phyloP scores from a whole-genome alignment of 2,329 filamentous ascomycete genomes.

The Clarireedia hainanense region DNA sequence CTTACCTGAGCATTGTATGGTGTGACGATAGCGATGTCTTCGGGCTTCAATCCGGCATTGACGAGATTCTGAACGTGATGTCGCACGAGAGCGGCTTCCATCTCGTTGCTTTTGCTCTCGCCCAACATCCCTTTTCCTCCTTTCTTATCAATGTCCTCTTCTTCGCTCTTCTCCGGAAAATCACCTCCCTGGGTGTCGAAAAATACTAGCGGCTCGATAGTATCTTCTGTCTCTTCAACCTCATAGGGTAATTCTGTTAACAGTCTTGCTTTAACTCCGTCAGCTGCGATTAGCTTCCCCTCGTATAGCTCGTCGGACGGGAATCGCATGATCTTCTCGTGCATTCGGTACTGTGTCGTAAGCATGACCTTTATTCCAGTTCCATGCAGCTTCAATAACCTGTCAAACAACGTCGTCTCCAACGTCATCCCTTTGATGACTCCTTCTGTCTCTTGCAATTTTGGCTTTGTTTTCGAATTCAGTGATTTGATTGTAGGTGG shows the following conservation, averaged over 20 bases:
- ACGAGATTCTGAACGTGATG: slow-evolving; percentile 70
- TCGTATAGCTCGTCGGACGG: slow-evolving; percentile 87
- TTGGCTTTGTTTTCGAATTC: slow-evolving; percentile 39
- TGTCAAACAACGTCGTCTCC: slow-evolving; percentile 89
- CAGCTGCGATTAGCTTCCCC: slow-evolving; percentile 70
- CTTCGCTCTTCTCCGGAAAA: slow-evolving; percentile 76
- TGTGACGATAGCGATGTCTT: slow-evolving; percentile 88
- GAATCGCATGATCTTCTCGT: slow-evolving; percentile 90
- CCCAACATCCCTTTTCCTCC: slow-evolving; percentile 44
- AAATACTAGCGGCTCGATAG: slow-evolving; percentile 79
- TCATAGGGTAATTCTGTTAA: slow-evolving; percentile 72
- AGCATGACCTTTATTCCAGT: slow-evolving; percentile 84
- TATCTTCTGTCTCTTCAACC: slow-evolving; percentile 77
- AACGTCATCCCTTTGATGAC: slow-evolving; percentile 52
- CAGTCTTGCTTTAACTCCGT: slow-evolving; percentile 65
- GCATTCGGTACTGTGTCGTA: slow-evolving; percentile 97
- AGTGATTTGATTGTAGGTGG: slow-evolving; percentile 89
- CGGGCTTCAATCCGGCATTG: slow-evolving; percentile 68
- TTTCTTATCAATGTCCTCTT: slow-evolving; percentile 49
- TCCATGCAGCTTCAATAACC: slow-evolving; percentile 75
- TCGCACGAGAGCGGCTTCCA: slow-evolving; percentile 75
- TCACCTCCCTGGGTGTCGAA: slow-evolving; percentile 95
- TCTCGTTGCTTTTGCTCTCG: slow-evolving; percentile 85
- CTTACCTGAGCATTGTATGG: slow-evolving; percentile 88
- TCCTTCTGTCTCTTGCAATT: slow-evolving; percentile 30